Evolutionary conservation across 2,329 filamentous ascomycete species (phyloP), one percentile per base, ranked within the genome.

Genomic region (Xylariaceae sp.): DNA sequence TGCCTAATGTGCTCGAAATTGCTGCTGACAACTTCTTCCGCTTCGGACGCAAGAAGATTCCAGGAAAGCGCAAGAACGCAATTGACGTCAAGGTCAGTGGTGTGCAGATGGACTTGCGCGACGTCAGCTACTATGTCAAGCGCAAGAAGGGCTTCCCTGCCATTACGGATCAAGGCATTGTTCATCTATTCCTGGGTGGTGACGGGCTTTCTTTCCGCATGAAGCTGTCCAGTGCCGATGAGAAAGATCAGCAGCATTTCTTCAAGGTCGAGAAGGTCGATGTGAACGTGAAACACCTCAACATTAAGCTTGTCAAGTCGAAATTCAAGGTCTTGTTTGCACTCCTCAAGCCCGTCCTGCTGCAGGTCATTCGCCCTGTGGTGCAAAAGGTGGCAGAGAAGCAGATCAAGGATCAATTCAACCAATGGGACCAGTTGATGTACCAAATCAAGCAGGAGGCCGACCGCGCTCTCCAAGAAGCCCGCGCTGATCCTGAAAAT

Each of bases 91-190:
- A 90, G 62, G 88, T 94, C 2, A 88, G 90, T 23, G 93, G 94
- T 56, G 82, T 99, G 47, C 94, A 99, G 79, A 92, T 93, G 80
- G 94, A 99, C 67, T 80, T 97, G 50, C 84, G 83, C 65, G 91
- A 96, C 71, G 90, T 99, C 63, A 90, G 89, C 74, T 97, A 92
- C 82, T 92, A 97, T 75, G 82, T 99, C 76, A 94, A 94, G 79
- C 90, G 88, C 77, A 97, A 99, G 84, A 79, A 92, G 70, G 93
- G 94, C 7, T 97, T 97, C 80, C 93, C 92, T 2, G 83, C 87
- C 11, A 80, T 97, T 73, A 92, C 85, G 15, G 94, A 99, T 72
- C 89, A 85, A 51, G 94, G 94, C 78, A 81, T 97, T 37, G 87
- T 89, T 76, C 92, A 97, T 72, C 86, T 99, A 68, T 85, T 92